Conservation (phyloP, 805 yeast species). For the Priceomyces haplophilus region DNA sequence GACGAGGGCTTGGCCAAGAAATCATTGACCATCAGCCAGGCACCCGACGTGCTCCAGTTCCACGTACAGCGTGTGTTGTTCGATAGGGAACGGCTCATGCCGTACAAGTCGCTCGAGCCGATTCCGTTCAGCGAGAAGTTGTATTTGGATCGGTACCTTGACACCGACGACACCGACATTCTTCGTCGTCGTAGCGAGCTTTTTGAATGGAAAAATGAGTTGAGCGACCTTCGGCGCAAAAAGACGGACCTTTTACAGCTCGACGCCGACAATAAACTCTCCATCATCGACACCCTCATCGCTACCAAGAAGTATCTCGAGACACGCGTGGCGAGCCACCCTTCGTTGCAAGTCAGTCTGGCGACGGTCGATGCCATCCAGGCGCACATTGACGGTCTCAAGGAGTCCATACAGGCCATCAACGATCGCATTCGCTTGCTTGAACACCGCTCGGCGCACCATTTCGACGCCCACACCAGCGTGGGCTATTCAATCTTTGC, state of each 20-base stretch:
- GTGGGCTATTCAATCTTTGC: conserved; percentile 85
- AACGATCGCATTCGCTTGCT: conserved; percentile 43
- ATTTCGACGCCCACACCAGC: conserved; percentile 57
- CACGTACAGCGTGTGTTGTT: conserved; percentile 94
- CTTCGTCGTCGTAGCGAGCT: conserved; percentile 54
- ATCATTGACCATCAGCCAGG: conserved; percentile 61
- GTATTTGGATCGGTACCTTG: conserved; percentile 85
- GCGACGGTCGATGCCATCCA: conserved; percentile 49
- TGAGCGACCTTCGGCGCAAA: conserved; percentile 42
- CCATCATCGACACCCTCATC: conserved; percentile 42
- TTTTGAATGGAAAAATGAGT: conserved; percentile 58
- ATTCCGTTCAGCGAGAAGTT: conserved; percentile 74
- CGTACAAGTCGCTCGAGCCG: conserved; percentile 80
- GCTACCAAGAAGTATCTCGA: conserved; percentile 58
- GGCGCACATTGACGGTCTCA: conserved; percentile 45
- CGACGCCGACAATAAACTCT: conserved; percentile 35
- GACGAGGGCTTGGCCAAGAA: conserved; percentile 75
- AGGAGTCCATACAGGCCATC: conserved; percentile 41
- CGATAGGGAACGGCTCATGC: conserved; percentile 67
- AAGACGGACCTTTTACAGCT: conserved; percentile 40
- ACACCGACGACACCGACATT: conserved; percentile 58
- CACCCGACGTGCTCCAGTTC: conserved; percentile 83
- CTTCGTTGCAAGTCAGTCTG: conserved; percentile 33
- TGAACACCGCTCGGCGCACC: conserved; percentile 49
- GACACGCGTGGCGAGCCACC: conserved; percentile 37